Percentiles rank a stretch among this genome's conserved stretches.
These are phyloP conservation scores for Fonsecaea monophora DNA, from an alignment of 2,329 filamentous ascomycete species.

Conservation along the genomic window DNA sequence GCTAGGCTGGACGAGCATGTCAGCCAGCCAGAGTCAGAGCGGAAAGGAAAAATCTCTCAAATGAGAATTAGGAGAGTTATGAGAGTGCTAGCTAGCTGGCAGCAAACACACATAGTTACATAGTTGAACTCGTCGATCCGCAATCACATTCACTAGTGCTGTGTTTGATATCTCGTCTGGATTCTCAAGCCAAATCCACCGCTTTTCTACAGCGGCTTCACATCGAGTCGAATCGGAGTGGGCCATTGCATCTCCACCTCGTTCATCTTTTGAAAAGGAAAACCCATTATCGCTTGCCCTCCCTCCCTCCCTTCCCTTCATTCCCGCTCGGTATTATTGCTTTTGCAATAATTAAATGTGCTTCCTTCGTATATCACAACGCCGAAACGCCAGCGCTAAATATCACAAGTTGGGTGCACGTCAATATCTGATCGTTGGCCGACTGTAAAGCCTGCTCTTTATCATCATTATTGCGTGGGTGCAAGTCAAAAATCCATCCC, in stretches of 20 bases:
- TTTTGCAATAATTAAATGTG: not conserved
- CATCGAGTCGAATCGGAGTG: not conserved
- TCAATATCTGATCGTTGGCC: constrained; percentile 1
- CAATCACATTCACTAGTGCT: not conserved
- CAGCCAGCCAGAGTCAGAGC: not conserved
- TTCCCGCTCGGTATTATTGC: not conserved
- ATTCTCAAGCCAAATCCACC: not conserved
- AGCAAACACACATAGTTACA: not conserved
- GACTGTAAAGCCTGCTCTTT: not conserved
- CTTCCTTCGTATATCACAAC: not conserved
- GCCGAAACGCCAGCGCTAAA: constrained; percentile 30
- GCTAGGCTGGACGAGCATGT: too few relatives aligned
- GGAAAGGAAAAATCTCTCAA: not conserved
- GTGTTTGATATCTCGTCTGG: not conserved
- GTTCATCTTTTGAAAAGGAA: not conserved
- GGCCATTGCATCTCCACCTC: not conserved
- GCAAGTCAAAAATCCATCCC: constrained; percentile 17
- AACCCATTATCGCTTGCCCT: not conserved
- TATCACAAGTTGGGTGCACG: constrained; percentile 9
- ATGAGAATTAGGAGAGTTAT: not conserved
- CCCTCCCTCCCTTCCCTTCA: not conserved
- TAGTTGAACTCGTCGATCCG: not conserved
- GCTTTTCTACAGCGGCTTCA: not conserved
- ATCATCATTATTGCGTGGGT: not conserved
- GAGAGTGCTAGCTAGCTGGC: not conserved